Evolutionary conservation across 345 rosid species (phyloP), one percentile per base, ranked within the genome.

Genomic region (Boechera stricta): DNA sequence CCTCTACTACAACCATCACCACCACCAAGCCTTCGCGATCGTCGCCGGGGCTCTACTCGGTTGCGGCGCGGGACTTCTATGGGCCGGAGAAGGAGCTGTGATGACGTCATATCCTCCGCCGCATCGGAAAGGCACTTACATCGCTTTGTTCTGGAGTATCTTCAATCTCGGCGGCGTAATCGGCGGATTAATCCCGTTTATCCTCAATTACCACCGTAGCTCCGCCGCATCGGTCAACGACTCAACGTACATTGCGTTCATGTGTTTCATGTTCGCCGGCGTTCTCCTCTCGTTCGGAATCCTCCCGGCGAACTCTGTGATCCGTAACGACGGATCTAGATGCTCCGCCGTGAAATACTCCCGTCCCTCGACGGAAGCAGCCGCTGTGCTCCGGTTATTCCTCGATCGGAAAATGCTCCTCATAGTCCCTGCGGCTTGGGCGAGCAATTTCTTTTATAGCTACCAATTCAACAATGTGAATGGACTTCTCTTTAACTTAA

Each of bases 81-180:
- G 98, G 97, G 97, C 98, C 2, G 95, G 91, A 0, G 85, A 94
- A 64, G 98, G 97, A 1, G 97, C 98, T 8, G 93, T 94, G 69
- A 94, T 92, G 97, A 92, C 97, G n/a, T 77, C 97, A 5, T 94
- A 90, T 58, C 98, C 97, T 32, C 97, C 97, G 0, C 86, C 92
- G 0, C 57, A 84, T 44, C 83, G 97, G 15, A 94, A 94, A 72
- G 98, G 98, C 10, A 80, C 84, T 9, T 94, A 89, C 67, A 94
- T 92, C 45, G 89, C 97, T 2, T 64, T 90, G 7, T 90, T 90
- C 76, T 90, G 93, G 96, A 82, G 86, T 35, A 84, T 87, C 47
- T 89, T 90, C 82, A 91, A 91, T 71, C 85, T 85, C 84, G 96
- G 92, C 5, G 96, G 93, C 1, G 96, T 91, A 3, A 83, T 91